Conservation (phyloP, 129 eudicot genomes). For the Rutidosis leptorrhynchoides region DNA sequence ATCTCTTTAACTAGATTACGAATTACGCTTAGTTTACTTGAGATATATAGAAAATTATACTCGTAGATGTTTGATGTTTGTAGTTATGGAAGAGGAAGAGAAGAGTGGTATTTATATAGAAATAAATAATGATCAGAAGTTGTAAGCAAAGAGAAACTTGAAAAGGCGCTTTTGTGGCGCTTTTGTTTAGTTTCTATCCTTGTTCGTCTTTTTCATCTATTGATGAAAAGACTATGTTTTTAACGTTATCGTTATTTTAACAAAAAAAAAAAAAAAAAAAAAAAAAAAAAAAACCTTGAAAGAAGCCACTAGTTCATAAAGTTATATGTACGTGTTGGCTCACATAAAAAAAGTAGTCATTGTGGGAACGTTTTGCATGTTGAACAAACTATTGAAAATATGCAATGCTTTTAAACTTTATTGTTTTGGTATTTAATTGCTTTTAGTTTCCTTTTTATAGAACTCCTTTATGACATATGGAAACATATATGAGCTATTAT, state of each 20-base stretch:
- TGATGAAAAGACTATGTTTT: too few species aligned
- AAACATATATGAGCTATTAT: too few species aligned
- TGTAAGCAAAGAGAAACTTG: neutral
- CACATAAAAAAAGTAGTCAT: neutral
- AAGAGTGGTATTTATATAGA: slow-evolving; percentile 17
- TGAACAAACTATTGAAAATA: slow-evolving; percentile 4
- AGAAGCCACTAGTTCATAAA: slow-evolving; percentile 12
- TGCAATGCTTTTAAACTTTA: neutral
- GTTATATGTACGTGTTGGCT: slow-evolving; percentile 3
- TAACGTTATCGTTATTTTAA: too few species aligned
- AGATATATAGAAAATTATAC: too few species aligned
- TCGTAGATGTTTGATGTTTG: slow-evolving; percentile 24
- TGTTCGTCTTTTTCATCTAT: too few species aligned
- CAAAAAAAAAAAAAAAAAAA: too few species aligned
- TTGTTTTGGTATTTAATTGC: neutral
- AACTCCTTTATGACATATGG: neutral
- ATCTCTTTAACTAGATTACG: neutral
- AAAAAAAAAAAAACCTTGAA: too few species aligned
- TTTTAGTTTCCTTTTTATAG: neutral
- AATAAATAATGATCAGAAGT: neutral
- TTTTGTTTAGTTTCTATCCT: too few species aligned
- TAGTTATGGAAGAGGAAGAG: neutral
- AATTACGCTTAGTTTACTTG: too few species aligned
- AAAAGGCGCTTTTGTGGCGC: too few species aligned
- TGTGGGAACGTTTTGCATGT: neutral